Evolutionary conservation across 2,329 filamentous ascomycete species (phyloP).

Genomic region (Teratosphaeria viscida): DNA sequence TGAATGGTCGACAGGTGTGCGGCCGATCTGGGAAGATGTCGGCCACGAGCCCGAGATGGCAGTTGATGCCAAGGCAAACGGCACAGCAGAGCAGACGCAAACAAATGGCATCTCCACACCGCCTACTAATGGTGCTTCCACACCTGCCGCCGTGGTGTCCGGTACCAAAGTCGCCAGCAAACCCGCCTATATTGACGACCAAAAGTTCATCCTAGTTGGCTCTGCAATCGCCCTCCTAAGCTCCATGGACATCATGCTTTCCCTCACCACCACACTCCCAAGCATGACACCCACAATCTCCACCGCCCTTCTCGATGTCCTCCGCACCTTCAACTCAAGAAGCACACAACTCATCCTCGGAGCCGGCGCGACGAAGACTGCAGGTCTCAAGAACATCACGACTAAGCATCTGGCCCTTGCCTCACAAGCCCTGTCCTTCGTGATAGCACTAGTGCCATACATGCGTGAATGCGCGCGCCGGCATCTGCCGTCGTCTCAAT

Average conservation of each 20-base stretch:
- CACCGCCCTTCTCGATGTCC: conserved; percentile 66
- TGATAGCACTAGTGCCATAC: conserved; percentile 78
- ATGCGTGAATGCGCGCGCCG: conserved; percentile 83
- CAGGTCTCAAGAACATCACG: conserved; percentile 89
- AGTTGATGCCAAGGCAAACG: conserved; percentile 24
- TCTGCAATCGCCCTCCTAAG: conserved; percentile 73
- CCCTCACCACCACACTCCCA: conserved; percentile 73
- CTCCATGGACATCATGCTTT: conserved; percentile 72
- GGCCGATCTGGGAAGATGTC: conserved; percentile 40
- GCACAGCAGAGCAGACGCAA: conserved; percentile 8
- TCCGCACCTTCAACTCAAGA: conserved; percentile 90
- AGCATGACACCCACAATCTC: conserved; percentile 81
- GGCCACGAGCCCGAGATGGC: conserved; percentile 6
- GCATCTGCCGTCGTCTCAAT: conserved; percentile 44
- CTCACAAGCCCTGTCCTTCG: conserved; percentile 78
- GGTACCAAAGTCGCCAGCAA: conserved; percentile 14
- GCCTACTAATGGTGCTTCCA: conserved; percentile 4
- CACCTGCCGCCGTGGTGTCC: conserved; percentile 1
- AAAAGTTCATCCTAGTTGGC: conserved; percentile 74
- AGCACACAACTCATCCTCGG: conserved; percentile 95
- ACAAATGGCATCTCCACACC: conserved; percentile 5
- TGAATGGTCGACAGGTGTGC: conserved; percentile 50
- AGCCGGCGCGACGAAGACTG: conserved; percentile 78
- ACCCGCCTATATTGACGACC: conserved; percentile 65
- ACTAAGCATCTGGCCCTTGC: conserved; percentile 90